A percentile compares a stretch with the other conserved stretches of the same genome.
phyloP scores from a whole-genome alignment of 192 early-diverging fungal genomes.

The Coemansia sp. region DNA sequence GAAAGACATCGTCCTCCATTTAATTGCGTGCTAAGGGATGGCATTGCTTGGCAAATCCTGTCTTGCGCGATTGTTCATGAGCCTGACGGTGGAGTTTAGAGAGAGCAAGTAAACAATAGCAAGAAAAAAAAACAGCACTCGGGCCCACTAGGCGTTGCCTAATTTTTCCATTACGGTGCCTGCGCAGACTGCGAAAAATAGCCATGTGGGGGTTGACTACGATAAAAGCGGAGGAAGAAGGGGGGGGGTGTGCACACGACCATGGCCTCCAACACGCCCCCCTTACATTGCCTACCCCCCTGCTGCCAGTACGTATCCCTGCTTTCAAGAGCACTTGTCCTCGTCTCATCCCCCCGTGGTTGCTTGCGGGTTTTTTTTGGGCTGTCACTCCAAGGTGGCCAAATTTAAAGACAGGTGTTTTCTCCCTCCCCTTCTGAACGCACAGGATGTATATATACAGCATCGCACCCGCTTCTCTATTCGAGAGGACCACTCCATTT shows the following conservation, averaged over 20 bases:
- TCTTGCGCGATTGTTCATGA: background rate
- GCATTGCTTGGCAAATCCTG: background rate
- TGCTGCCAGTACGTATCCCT: background rate
- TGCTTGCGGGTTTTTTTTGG: background rate
- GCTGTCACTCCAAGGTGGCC: background rate
- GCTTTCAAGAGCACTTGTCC: background rate
- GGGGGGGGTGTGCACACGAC: slow-evolving; percentile 11
- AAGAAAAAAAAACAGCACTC: background rate
- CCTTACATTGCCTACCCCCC: background rate
- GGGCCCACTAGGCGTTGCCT: background rate
- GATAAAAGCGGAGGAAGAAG: background rate
- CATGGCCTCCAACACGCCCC: slow-evolving; percentile 8
- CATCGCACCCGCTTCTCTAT: slow-evolving; percentile 5
- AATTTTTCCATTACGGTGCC: slow-evolving; percentile 2
- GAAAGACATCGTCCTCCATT: background rate
- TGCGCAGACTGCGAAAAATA: slow-evolving; percentile 3
- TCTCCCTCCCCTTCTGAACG: background rate
- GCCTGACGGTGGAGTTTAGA: background rate
- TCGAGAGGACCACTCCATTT: background rate
- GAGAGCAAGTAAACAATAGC: background rate
- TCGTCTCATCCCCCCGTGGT: slow-evolving; percentile 9
- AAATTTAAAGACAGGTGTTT: background rate
- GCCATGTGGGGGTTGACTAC: slow-evolving; percentile 1
- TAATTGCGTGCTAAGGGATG: background rate
- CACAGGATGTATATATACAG: background rate